Base-by-base conservation (phyloP, 2,329 filamentous ascomycete genomes). In the Neopestalotiopsis sp. region DNA sequence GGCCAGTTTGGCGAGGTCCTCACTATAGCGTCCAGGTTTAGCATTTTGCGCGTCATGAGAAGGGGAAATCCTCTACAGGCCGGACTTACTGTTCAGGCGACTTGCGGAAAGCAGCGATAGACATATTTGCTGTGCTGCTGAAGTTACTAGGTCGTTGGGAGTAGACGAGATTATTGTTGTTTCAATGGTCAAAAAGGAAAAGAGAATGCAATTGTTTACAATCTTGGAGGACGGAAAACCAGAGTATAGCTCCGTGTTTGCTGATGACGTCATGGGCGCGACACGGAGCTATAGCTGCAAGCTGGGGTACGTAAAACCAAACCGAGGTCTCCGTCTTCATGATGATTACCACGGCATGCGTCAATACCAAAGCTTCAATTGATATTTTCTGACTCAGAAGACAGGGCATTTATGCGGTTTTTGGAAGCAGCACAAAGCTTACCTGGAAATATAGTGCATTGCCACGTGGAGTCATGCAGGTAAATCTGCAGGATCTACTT, bases 1-100 rank as follows among this genome's bases (percentile, higher is more conserved):
- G 20, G 88, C 89, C 3, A 91, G 83, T 64, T 80, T 80, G 58
- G 78, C 78, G 17, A 90, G 83, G 69, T 90, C 88, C 17, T 85
- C 81, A 80, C 45, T 53, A 17, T 53, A 20, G 9, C 10, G 17
- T n/a, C 20, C 45, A 5, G 34, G 34, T 1, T 53, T 53, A 53
- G 45, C 45, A 53, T 20, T 5, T 20, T 53, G 45, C 2, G 14
- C 5, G 17, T 53, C 20, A 17, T 5, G 6, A 5, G n/a, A 7
- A 1, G 6, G 17, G n/a, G 17, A 1, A 3, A 4, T 53, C 1
- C 17, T 53, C n/a, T 38, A 10, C 34, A 38, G 6, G 34, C 34
- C 4, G n/a, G 45, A 53, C 45, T 53, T 53, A 53, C 45, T 79
- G 74, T 34, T 76, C 74, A 2, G 78, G 74, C 7, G 78, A 75